phyloP scores from a whole-genome alignment of 2,329 filamentous ascomycete species.

The Dothideomycetidae sp. region DNA sequence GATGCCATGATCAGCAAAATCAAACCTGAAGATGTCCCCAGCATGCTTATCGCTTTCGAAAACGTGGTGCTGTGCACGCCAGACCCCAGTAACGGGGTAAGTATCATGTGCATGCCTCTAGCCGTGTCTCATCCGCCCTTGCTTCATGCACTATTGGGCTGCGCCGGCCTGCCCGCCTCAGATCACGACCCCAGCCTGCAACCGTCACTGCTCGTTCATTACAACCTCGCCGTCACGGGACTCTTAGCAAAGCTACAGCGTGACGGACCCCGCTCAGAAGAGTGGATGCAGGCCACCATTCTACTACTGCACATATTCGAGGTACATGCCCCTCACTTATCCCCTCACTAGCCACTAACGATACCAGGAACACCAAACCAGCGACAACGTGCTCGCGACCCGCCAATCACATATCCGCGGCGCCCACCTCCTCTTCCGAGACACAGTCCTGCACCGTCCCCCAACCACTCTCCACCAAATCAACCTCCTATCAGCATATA shows the following conservation, averaged over 20 bases:
- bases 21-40: neutral
- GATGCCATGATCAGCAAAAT: constrained; percentile 1
- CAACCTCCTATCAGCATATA: constrained; percentile 15
- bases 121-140: constrained; percentile 11
- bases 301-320: constrained; percentile 14
- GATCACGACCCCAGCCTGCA: constrained; percentile 5
- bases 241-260: neutral
- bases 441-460: neutral
- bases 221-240: constrained; percentile 11
- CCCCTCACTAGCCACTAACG: neutral
- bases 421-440: constrained; percentile 11
- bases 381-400: constrained; percentile 2
- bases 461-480: constrained; percentile 10
- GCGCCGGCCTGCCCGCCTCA: constrained; percentile 10
- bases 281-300: constrained; percentile 13
- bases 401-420: constrained; percentile 11
- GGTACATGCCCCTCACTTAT: constrained; percentile 1
- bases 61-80: constrained; percentile 11
- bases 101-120: constrained; percentile 11
- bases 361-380: constrained; percentile 8
- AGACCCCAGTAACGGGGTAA: constrained; percentile 9
- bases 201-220: constrained; percentile 13
- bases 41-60: constrained; percentile 12
- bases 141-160: constrained; percentile 14
- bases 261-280: constrained; percentile 1